A percentile compares a stretch with the other conserved stretches of the same genome.
Conservation (phyloP, 257 asterid species). For the Henckelia pumila region DNA sequence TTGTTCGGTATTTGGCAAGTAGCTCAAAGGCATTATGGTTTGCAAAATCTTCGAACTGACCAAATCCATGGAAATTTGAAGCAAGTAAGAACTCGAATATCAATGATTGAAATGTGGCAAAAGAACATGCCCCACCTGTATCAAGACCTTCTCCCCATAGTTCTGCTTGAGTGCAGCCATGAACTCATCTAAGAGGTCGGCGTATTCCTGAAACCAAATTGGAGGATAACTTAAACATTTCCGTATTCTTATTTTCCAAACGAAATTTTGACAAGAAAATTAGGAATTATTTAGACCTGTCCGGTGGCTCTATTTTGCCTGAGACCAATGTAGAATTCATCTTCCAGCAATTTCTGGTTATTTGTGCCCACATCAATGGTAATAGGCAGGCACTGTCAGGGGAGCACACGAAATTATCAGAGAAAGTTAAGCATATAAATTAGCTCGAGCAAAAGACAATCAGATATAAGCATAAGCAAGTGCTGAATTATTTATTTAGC, state of each 20-base stretch:
- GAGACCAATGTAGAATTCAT: conserved; percentile 86
- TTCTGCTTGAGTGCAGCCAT: conserved; percentile 83
- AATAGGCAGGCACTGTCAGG: conserved; percentile 76
- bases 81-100: conserved; percentile 9
- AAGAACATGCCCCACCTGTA: conserved; percentile 50
- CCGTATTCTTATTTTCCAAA: conserved; percentile 16
- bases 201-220: conserved; percentile 56
- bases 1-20: conserved; percentile 70
- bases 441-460: background rate
- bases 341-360: conserved; percentile 68
- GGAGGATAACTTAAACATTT: conserved; percentile 17
- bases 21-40: conserved; percentile 87
- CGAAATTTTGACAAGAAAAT: background rate
- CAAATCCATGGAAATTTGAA: conserved; percentile 16
- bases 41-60: conserved; percentile 91
- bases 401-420: background rate
- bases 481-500: background rate
- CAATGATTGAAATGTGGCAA: conserved; percentile 2
- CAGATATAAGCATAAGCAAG: background rate
- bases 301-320: conserved; percentile 82
- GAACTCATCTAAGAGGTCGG: conserved; percentile 82
- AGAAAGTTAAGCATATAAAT: conserved; percentile 1
- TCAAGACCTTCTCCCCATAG: conserved; percentile 80
- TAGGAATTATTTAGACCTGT: conserved; percentile 40
- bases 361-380: conserved; percentile 93